A percentile compares a stretch with the other conserved stretches of the same genome.
Conservation (phyloP, 148 eudicot species). For the Vaccinium vitisidaea region DNA sequence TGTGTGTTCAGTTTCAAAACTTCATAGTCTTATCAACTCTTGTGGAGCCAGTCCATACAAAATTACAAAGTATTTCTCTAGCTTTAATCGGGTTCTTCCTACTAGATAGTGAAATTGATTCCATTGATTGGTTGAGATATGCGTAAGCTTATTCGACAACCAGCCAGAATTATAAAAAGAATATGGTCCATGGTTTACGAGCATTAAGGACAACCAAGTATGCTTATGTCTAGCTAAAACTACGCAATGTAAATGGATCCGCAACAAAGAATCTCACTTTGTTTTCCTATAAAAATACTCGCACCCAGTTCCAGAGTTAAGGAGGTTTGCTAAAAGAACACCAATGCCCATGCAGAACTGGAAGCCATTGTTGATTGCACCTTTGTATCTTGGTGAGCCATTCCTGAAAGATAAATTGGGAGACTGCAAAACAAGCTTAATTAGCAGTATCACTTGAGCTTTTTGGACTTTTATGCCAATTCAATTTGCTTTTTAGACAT, state of each 20-base stretch:
- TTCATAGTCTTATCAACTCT: too few species aligned
- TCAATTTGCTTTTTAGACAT: background rate
- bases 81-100: too few species aligned
- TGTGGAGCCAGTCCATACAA: too few species aligned
- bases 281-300: background rate
- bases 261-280: background rate
- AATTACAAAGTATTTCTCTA: too few species aligned
- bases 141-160: too few species aligned
- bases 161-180: too few species aligned
- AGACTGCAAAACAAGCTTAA: background rate
- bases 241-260: background rate
- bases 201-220: background rate
- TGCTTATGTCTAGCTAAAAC: background rate
- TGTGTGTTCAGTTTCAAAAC: too few species aligned
- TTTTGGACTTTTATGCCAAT: background rate
- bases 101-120: too few species aligned
- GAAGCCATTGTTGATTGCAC: constrained; percentile 25
- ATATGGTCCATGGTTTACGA: background rate
- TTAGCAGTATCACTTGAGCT: background rate
- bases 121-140: too few species aligned
- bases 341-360: constrained; percentile 15
- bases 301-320: constrained; percentile 21
- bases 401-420: constrained; percentile 34
- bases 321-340: constrained; percentile 32
- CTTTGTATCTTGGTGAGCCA: constrained; percentile 39